Percentiles rank a stretch among this genome's conserved stretches.
phyloP scores from a whole-genome alignment of 768 basidiomycete genomes.

The Suillus plorans region DNA sequence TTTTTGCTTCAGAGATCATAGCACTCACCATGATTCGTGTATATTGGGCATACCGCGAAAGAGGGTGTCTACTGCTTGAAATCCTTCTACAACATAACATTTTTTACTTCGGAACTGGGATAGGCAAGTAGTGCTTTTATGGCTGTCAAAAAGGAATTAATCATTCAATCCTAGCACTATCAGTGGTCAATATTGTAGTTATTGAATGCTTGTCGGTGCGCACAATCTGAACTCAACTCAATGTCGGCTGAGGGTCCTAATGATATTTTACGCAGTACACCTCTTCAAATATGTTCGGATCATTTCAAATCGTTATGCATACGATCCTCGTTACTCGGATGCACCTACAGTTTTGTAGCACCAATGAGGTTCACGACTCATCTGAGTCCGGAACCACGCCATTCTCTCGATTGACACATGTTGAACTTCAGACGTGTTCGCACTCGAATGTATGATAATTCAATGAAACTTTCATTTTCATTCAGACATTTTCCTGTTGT shows the following conservation, averaged over 20 bases:
- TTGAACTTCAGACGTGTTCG: neutral
- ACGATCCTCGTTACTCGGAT: neutral
- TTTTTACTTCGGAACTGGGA: neutral
- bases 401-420: neutral
- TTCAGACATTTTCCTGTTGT: neutral
- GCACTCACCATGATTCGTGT: constrained; percentile 1
- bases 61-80: neutral
- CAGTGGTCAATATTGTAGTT: neutral
- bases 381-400: neutral
- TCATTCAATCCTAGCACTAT: neutral
- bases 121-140: neutral
- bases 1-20: neutral
- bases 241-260: neutral
- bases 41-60: neutral
- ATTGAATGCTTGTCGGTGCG: neutral
- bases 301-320: neutral
- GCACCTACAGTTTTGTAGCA: neutral
- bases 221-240: neutral
- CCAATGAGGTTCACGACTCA: neutral
- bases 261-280: neutral
- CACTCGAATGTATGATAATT: neutral
- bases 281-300: neutral
- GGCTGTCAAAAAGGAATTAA: neutral
- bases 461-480: neutral
- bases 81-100: neutral